These are phyloP conservation scores for Pythium graminicola DNA, from an alignment of 352 stramenopile species.

Conservation along the genomic window DNA sequence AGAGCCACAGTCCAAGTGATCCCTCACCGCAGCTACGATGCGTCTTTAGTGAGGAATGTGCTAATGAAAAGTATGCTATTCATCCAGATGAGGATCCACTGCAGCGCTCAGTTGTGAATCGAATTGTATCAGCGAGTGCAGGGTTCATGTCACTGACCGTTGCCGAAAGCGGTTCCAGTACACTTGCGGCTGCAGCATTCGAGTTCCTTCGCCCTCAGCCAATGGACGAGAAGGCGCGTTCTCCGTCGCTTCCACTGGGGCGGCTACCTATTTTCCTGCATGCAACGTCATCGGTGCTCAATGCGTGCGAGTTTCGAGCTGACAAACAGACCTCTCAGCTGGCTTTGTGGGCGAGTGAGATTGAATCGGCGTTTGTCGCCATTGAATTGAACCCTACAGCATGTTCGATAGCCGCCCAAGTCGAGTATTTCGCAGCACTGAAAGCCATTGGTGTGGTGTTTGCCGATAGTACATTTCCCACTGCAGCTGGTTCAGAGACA, in stretches of 20 bases:
- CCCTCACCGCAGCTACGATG: constrained; percentile 42
- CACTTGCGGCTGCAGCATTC: constrained; percentile 29
- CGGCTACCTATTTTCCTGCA: constrained; percentile 33
- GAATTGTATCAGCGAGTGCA: constrained; percentile 34
- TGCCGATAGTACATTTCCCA: constrained; percentile 29
- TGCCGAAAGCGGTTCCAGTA: constrained; percentile 32
- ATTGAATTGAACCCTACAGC: constrained; percentile 20
- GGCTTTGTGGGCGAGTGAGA: constrained; percentile 13
- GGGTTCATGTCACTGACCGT: constrained; percentile 51
- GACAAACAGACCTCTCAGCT: constrained; percentile 20
- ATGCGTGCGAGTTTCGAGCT: constrained; percentile 31
- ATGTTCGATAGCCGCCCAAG: constrained; percentile 38
- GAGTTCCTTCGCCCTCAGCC: constrained; percentile 27
- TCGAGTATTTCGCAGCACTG: constrained; percentile 34
- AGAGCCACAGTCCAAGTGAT: constrained; percentile 18
- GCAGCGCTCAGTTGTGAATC: constrained; percentile 31
- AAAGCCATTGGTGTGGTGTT: constrained; percentile 42
- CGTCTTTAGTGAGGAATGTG: constrained; percentile 46
- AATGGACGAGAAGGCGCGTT: background rate
- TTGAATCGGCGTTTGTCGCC: constrained; percentile 28
- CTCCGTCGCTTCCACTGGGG: constrained; percentile 29
- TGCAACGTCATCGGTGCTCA: constrained; percentile 20
- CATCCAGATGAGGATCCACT: constrained; percentile 38
- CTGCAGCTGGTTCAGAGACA: constrained; percentile 12
- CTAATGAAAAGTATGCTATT: constrained; percentile 35